Base-by-base conservation (phyloP, 768 basidiomycete species). In the Mrakia blollopis region DNA sequence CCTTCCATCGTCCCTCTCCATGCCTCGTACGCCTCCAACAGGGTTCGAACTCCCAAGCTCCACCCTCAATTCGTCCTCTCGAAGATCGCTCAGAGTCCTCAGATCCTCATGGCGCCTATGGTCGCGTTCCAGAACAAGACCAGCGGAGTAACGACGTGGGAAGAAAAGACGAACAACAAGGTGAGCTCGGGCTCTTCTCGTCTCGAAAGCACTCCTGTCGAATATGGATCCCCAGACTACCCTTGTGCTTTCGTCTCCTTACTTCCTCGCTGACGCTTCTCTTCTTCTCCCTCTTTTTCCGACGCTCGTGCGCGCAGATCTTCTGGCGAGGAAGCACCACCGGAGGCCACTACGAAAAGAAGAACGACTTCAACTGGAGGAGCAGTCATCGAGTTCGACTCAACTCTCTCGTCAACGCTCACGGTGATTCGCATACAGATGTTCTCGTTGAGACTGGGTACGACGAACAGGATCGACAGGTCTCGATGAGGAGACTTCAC, bases 261-360 rank as follows among this genome's bases (percentile, higher is more conserved):
- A 8, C 6, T 54, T 3, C 13, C 57, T n/a, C 28, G 23, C 57
- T 57, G 57, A 57, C 57, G n/a, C n/a, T n/a, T 28, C 54, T n/a
- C 23, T 7, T 57, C 54, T 54, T 11, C 6, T 16, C 30, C 35
- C 18, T 23, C n/a, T 9, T 21, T 50, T 5, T 11, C 32, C 7
- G 25, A 6, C 18, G n/a, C 39, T 11, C 39, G 44, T 44, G 10
- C 11, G 44, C 44, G 10, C 60, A 73, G 72, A 44, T 73, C 60
- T 73, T 73, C 72, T 73, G 72, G 72, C 61, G 72, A n/a, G 72
- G 72, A 41, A 62, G 60, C n/a, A 61, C 72, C 16, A 73, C 72
- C 30, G 72, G 72, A 18, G 60, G 41, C n/a, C 39, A 60, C 37
- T 63, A 62, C 72, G 30, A 37, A 6, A 44, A 21, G 35, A 54